Conservation (phyloP, 306 rosid genomes). For the Sindora glabra region DNA sequence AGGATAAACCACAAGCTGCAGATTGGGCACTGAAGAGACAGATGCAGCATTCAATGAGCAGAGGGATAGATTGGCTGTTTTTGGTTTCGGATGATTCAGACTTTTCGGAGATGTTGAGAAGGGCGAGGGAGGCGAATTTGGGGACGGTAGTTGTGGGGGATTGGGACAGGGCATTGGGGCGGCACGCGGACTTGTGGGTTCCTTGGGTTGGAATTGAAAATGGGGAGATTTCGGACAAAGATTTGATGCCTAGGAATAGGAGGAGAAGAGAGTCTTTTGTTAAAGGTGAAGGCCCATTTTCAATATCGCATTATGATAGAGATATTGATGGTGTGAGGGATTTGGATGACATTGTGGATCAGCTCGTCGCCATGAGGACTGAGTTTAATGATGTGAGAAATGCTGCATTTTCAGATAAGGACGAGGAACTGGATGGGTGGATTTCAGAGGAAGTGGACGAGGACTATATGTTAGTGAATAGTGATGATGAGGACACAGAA, state of each 20-base stretch:
- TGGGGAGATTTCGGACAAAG: constrained; percentile 50
- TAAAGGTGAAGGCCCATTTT: constrained; percentile 25
- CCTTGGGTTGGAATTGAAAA: constrained; percentile 78
- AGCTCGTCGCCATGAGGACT: constrained; percentile 30
- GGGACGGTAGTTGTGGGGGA: constrained; percentile 88
- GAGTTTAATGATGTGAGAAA: constrained; percentile 29
- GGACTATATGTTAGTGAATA: constrained; percentile 16
- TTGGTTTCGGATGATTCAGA: constrained; percentile 82
- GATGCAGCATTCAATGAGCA: constrained; percentile 77
- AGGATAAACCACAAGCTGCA: constrained; percentile 84
- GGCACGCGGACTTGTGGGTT: constrained; percentile 78
- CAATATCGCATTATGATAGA: constrained; percentile 19
- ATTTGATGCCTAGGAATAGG: constrained; percentile 36
- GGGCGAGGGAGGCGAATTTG: constrained; percentile 59
- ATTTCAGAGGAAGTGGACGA: constrained; percentile 11
- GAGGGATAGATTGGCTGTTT: constrained; percentile 76
- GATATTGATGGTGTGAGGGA: constrained; percentile 11
- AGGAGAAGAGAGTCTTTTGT: constrained; percentile 15
- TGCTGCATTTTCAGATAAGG: constrained; percentile 46
- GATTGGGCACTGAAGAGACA: constrained; percentile 86
- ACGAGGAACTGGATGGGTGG: constrained; percentile 27
- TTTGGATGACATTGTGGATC: constrained; percentile 41
- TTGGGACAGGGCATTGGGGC: constrained; percentile 57
- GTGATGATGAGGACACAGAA: constrained; percentile 32
- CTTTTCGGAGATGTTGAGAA: constrained; percentile 71